Conservation (phyloP, 2,329 filamentous ascomycete genomes). For the Aspergillus tanneri region DNA sequence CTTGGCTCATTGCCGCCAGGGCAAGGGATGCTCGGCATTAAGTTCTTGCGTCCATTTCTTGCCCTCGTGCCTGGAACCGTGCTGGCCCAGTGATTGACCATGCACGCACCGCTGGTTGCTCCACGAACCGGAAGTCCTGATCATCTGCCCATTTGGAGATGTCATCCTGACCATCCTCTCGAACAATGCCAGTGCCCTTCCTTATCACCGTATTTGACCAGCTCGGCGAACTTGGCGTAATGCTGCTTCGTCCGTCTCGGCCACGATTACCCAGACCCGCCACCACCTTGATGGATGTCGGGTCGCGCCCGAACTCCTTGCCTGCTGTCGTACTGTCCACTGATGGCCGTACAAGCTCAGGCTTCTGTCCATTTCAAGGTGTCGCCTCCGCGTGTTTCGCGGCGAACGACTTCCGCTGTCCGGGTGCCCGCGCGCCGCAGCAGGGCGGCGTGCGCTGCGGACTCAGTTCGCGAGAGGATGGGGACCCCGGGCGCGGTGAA, state of each 20-base stretch:
- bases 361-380: conserved; percentile 42
- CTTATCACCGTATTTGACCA: conserved; percentile 45
- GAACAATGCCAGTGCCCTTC: conserved; percentile 49
- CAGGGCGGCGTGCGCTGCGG: conserved; percentile 47
- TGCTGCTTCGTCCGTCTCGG: conserved; percentile 46
- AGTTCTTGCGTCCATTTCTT: conserved; percentile 41
- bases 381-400: conserved; percentile 42
- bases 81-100: conserved; percentile 47
- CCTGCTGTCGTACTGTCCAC: conserved; percentile 45
- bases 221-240: conserved; percentile 44
- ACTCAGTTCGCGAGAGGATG: conserved; percentile 32
- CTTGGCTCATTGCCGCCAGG: conserved; percentile 38
- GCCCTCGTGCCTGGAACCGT: conserved; percentile 43
- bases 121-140: conserved; percentile 47
- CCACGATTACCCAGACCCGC: conserved; percentile 47
- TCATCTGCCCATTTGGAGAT: conserved; percentile 45
- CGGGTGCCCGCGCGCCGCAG: conserved; percentile 45
- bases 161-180: conserved; percentile 51
- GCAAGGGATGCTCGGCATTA: conserved; percentile 34
- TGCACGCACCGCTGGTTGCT: conserved; percentile 43
- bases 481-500: conserved; percentile 36
- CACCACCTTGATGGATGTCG: conserved; percentile 45
- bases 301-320: conserved; percentile 41
- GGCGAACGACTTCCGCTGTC: conserved; percentile 43
- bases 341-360: conserved; percentile 40